These are phyloP conservation scores for Starmerella apicola DNA, from an alignment of 805 yeast species.

Conservation along the genomic window DNA sequence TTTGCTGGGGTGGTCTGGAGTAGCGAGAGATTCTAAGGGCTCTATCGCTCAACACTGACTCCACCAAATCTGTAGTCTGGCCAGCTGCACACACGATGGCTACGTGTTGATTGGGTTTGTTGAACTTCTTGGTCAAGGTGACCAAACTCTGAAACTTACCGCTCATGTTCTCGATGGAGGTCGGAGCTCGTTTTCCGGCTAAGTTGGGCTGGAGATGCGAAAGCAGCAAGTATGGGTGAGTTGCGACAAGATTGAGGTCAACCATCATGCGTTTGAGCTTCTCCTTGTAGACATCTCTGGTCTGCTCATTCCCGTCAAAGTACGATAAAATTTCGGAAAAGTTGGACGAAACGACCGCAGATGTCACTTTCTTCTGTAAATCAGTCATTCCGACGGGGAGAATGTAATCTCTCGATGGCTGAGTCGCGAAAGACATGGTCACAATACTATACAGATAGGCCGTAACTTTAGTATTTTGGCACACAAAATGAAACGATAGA, in stretches of 20 bases:
- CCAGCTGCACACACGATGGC: slow-evolving; percentile 64
- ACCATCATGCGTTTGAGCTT: slow-evolving; percentile 53
- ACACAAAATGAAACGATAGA: too few species aligned
- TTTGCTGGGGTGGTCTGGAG: slow-evolving; percentile 28
- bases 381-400: slow-evolving; percentile 21
- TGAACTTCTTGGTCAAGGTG: slow-evolving; percentile 48
- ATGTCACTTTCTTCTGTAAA: slow-evolving; percentile 73
- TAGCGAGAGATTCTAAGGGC: slow-evolving; percentile 50
- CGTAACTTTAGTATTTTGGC: too few species aligned
- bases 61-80: slow-evolving; percentile 60
- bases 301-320: slow-evolving; percentile 48
- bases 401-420: slow-evolving; percentile 16
- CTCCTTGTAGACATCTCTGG: slow-evolving; percentile 44
- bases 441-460: too few species aligned
- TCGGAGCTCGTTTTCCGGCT: slow-evolving; percentile 50
- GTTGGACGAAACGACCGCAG: slow-evolving; percentile 82
- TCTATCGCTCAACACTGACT: slow-evolving; percentile 67
- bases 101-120: slow-evolving; percentile 36
- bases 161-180: slow-evolving; percentile 45
- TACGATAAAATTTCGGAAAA: slow-evolving; percentile 81
- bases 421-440: too few species aligned
- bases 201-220: slow-evolving; percentile 63
- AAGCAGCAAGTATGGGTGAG: slow-evolving; percentile 80
- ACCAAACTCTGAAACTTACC: slow-evolving; percentile 62
- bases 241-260: slow-evolving; percentile 67